phyloP scores from a whole-genome alignment of 1,284 basidiomycete genomes.

The Ustilago tritici region DNA sequence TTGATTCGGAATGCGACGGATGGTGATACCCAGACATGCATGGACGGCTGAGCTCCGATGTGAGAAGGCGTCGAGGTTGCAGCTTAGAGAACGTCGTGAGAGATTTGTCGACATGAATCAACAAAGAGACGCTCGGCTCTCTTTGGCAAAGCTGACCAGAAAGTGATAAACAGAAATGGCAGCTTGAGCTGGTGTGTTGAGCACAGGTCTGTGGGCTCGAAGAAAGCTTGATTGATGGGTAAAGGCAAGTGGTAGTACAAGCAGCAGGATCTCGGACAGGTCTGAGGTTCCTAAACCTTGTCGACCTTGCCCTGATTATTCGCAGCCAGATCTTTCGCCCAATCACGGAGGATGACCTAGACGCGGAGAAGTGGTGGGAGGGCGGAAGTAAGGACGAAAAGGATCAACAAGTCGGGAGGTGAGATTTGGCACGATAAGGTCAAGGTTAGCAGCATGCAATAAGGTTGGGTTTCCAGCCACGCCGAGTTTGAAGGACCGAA shows the following conservation, averaged over 20 bases:
- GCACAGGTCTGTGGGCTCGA: background rate
- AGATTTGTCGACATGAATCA: background rate
- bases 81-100: background rate
- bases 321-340: slow-evolving; percentile 65
- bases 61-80: background rate
- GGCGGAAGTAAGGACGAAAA: background rate
- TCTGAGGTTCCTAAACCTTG: slow-evolving; percentile 19
- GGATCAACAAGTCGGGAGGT: background rate
- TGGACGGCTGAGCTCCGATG: background rate
- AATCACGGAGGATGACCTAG: slow-evolving; percentile 72
- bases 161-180: background rate
- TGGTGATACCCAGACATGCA: background rate
- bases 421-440: slow-evolving; percentile 1
- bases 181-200: background rate
- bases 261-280: background rate
- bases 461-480: slow-evolving; percentile 18
- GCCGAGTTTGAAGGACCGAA: slow-evolving; percentile 25
- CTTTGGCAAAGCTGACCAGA: background rate
- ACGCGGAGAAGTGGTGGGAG: background rate
- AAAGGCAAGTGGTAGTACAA: background rate
- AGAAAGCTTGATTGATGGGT: background rate
- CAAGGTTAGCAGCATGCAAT: slow-evolving; percentile 11
- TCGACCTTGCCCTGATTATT: slow-evolving; percentile 46
- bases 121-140: slow-evolving; percentile 1
- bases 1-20: background rate